phyloP scores from a whole-genome alignment of 306 rosid genomes.

The Pyrus communis region DNA sequence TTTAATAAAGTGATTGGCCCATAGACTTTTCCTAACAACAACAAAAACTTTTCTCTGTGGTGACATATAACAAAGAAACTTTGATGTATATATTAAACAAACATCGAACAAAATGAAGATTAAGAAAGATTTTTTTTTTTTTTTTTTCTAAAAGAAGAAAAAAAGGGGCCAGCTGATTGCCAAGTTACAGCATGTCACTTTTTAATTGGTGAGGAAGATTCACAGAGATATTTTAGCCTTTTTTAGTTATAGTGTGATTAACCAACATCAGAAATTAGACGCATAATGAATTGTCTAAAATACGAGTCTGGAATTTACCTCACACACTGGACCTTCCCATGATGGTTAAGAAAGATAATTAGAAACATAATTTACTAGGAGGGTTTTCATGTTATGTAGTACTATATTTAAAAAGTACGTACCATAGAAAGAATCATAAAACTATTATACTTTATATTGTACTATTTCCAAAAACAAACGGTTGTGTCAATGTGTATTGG shows the following conservation, averaged over 20 bases:
- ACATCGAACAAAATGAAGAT: neutral
- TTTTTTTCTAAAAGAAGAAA: no score
- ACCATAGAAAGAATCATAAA: neutral
- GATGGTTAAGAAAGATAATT: neutral
- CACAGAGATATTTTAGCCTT: rapidly evolving
- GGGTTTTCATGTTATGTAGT: neutral
- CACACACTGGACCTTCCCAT: no score
- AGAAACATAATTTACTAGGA: neutral
- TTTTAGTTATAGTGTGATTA: rapidly evolving
- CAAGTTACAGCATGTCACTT: no score
- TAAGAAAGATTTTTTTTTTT: neutral
- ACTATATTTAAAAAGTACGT: neutral
- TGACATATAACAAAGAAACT: neutral
- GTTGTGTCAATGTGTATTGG: neutral
- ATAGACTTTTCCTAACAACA: neutral
- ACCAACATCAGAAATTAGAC: rapidly evolving
- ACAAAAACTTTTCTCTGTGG: neutral
- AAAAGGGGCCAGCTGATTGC: no score
- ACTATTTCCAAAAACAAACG: neutral
- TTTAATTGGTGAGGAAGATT: no score
- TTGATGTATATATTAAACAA: neutral
- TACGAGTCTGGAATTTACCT: no score
- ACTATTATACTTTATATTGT: neutral
- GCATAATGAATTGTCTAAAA: no score
- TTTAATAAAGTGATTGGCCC: neutral